phyloP scores from a whole-genome alignment of 2,329 filamentous ascomycete genomes.

The Penicillium sp. region DNA sequence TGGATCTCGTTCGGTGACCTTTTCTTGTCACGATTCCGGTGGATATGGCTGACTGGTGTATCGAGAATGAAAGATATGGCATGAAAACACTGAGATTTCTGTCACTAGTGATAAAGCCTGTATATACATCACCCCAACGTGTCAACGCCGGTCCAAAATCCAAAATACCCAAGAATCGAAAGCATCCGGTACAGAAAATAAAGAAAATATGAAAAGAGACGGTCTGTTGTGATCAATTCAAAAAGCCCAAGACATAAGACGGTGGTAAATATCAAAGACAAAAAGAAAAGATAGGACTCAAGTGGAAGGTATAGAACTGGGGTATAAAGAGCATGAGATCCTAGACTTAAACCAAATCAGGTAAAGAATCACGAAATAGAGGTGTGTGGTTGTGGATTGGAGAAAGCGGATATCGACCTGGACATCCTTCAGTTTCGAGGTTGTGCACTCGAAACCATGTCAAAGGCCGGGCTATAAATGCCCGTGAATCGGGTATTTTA shows the following conservation, averaged over 20 bases:
- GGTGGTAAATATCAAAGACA: slow-evolving; percentile 3
- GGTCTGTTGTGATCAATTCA: neutral
- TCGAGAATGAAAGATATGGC: neutral
- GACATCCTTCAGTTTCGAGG: slow-evolving; percentile 7
- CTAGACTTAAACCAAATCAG: slow-evolving; percentile 16
- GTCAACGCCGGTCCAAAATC: slow-evolving; percentile 11
- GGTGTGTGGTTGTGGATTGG: slow-evolving; percentile 1
- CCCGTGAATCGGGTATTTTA: neutral
- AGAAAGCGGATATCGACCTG: slow-evolving; percentile 7
- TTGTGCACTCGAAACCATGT: neutral
- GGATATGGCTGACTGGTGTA: neutral
- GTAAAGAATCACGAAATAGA: slow-evolving; percentile 7
- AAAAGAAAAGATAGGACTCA: slow-evolving; percentile 2
- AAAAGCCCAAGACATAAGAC: neutral
- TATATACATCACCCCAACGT: slow-evolving; percentile 19
- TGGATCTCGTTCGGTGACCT: too few species aligned
- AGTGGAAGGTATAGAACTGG: slow-evolving; percentile 16
- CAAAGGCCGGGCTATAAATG: neutral
- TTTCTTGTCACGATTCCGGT: too few species aligned
- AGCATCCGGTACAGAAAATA: neutral
- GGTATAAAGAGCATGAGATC: slow-evolving; percentile 23
- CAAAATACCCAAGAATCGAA: neutral
- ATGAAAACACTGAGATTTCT: neutral
- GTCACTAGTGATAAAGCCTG: slow-evolving; percentile 2
- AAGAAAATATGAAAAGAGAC: slow-evolving; percentile 8